Base-by-base conservation (phyloP, 345 rosid genomes). In the Moricandia arvensis region DNA sequence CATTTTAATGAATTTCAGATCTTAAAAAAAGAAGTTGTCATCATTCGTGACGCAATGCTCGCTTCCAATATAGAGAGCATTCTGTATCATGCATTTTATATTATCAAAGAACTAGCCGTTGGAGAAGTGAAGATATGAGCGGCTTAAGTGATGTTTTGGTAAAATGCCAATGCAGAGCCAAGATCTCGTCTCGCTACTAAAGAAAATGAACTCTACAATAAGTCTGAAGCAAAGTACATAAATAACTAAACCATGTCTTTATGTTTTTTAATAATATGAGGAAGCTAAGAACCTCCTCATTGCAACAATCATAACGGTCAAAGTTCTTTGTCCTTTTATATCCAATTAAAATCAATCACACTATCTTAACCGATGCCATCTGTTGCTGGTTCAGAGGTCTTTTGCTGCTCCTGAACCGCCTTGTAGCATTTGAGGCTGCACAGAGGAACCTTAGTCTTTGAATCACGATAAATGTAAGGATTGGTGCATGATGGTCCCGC, bases 401-500 rank as follows among this genome's bases (percentile, higher is more conserved):
- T 15, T 16, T 49, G 55, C 41, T 79, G 86, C 62, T 75, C 86
- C 75, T 86, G 89, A 74, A 92, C 69, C 35, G 93, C 97, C 82
- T 86, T 92, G 85, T 95, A 95, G 81, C 99, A 95, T 69, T 80
- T 76, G 67, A 95, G 88, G 79, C 99, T 95, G 85, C 99, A 92
- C 27, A 95, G 95, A 43, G 99, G 98, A 60, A 88, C 80, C 75
- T 86, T 89, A 0, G 92, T 83, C 84, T 92, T 92, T 1, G 97
- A 89, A 83, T 95, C 89, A 12, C 97, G 85, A 62, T 95, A 95
- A 81, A 66, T 92, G 85, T 80, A 92, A 0, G 96, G 88, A 68
- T 90, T 95, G 16, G 84, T 75, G 66, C 97, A 95, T 0, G 86
- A 79, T 33, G 97, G 97, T 45, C 91, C 96, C 0, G 91, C 97